Evolutionary conservation across 108 stramenopile species (phyloP), one percentile per base, ranked within the genome.

Genomic region (Pseudonitzschia multiseries): DNA sequence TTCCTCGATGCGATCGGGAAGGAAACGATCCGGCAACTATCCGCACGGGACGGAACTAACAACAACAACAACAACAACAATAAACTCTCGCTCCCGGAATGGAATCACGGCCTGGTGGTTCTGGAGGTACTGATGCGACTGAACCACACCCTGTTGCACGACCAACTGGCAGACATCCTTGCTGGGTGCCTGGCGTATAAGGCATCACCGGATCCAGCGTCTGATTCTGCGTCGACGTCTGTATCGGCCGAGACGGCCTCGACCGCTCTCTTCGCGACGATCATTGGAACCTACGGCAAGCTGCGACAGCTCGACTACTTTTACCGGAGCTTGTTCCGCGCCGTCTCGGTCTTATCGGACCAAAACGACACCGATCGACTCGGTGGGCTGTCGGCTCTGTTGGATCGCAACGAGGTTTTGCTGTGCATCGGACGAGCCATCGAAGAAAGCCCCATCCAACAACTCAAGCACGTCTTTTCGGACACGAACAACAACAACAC

Each of bases 291-390:
- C 1, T 89, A 85, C 46, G 70, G 74, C 42, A 84, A 83, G 62
- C 59, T 89, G 36, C 70, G 88, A 20, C 86, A 86, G 50, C 48
- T 86, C 26, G 79, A 84, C 44, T 70, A 85, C 62, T 79, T 89
- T 27, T 71, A 51, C 26, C 12, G 14, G 17, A 21, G 66, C 13
- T 50, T 71, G 8, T 22, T 75, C 44, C 20, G 56, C 33, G 70
- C 59, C 32, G 18, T 54, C 1, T 27, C 22, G 42, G 66, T 46
- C 2, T 24, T 72, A 20, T 62, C 60, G 4, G 31, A 48, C 12
- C 27, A 13, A 46, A 40, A 67, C 4, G 46, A 67, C 24, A n/a
- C 10, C 12, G 13, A 67, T 10, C 42, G 66, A 50, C 42, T 67
- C 36, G 9, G 13, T 46, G 44, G 48, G 18, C 46, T 46, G 26